phyloP scores from a whole-genome alignment of 2,329 filamentous ascomycete genomes.

The Byssochlamys sp. region DNA sequence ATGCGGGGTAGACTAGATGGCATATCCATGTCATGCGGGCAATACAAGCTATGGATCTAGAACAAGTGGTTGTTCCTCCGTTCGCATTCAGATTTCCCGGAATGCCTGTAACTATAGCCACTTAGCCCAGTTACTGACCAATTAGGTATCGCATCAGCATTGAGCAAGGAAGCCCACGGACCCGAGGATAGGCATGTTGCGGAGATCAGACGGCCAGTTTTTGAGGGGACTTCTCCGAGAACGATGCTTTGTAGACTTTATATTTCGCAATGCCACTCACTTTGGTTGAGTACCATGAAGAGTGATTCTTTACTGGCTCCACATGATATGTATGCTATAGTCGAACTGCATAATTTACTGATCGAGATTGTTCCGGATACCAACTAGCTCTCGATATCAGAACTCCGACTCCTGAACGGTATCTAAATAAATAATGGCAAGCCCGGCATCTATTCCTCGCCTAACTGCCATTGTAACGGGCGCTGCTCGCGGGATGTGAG shows the following conservation, averaged over 20 bases:
- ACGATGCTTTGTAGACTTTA: not conserved
- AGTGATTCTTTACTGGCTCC: not conserved
- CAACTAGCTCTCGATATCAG: not conserved
- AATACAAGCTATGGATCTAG: not conserved
- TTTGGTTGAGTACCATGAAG: not conserved
- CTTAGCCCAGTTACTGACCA: not conserved
- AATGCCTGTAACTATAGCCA: not conserved
- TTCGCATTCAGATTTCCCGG: not conserved
- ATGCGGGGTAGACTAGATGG: not conserved
- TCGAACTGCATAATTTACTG: not conserved
- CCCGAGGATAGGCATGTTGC: not conserved
- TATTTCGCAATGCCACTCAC: not conserved
- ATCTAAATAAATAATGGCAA: not conserved
- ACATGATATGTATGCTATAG: not conserved
- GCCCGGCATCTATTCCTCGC: not conserved
- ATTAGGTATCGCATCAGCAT: not conserved
- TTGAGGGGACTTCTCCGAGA: not conserved
- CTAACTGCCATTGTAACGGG: slow-evolving; percentile 33
- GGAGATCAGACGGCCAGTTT: not conserved
- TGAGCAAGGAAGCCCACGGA: not conserved
- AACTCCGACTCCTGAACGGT: not conserved
- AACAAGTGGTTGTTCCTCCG: not conserved
- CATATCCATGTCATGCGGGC: not conserved
- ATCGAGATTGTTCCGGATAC: not conserved
- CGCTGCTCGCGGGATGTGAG: slow-evolving; percentile 33